Percentiles rank a stretch among this genome's conserved stretches.
Evolutionary conservation across 2,329 filamentous ascomycete species (phyloP).

Genomic region (Beauveria medogensis): DNA sequence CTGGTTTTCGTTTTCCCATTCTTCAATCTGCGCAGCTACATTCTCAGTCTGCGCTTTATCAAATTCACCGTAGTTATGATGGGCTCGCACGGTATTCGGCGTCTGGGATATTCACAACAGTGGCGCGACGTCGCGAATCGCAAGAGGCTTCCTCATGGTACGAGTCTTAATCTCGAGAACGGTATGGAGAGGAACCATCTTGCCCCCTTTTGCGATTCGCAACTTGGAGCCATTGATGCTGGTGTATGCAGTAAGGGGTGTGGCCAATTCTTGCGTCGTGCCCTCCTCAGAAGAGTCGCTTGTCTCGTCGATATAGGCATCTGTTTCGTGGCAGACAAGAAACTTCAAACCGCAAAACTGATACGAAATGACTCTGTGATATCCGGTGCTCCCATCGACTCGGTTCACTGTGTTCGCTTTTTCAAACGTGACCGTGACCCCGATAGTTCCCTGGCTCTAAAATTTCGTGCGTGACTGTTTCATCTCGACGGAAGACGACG

Average conservation of each 20-base stretch:
- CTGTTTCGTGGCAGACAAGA: conserved; percentile 35
- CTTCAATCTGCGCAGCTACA: conserved; percentile 21
- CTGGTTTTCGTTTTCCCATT: conserved; percentile 29
- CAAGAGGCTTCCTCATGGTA: conserved; percentile 23
- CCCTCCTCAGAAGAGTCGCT: background rate
- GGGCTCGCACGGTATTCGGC: conserved; percentile 36
- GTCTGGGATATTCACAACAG: conserved; percentile 41
- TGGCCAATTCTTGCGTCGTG: background rate
- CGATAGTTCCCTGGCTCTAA: conserved; percentile 28
- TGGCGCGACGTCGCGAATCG: conserved; percentile 26
- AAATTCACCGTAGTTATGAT: conserved; percentile 31
- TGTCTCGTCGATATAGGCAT: conserved; percentile 28
- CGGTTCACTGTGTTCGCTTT: conserved; percentile 31
- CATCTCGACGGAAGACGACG: conserved; percentile 28
- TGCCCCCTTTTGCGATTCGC: conserved; percentile 23
- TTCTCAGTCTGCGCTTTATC: conserved; percentile 26
- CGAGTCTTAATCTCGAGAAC: conserved; percentile 40
- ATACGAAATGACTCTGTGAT: conserved; percentile 39
- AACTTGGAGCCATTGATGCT: conserved; percentile 19
- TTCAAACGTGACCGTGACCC: conserved; percentile 37
- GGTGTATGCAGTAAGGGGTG: background rate
- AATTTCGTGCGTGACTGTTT: conserved; percentile 20
- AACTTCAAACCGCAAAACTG: conserved; percentile 31
- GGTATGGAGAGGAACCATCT: conserved; percentile 23
- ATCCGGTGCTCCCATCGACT: conserved; percentile 31